A percentile compares a stretch with the other conserved stretches of the same genome.
These are phyloP conservation scores for Kalanchoe fedtschenkoi DNA, from an alignment of 164 flowering plant species.

Conservation along the genomic window DNA sequence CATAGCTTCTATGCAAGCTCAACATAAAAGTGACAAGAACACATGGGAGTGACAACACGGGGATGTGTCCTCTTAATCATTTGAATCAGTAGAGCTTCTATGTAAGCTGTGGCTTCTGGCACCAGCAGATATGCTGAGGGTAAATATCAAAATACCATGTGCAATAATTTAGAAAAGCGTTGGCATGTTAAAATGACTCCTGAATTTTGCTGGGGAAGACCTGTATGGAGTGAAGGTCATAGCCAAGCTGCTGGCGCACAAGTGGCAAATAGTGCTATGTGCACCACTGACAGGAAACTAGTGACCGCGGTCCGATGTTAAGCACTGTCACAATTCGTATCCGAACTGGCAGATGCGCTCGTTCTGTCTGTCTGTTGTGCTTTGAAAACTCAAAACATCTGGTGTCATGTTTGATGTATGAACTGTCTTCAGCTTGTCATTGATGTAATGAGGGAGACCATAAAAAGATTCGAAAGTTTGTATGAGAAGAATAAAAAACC, in stretches of 20 bases:
- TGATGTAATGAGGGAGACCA: too few relatives aligned
- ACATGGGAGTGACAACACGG: too few relatives aligned
- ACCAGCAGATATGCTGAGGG: conserved; percentile 4
- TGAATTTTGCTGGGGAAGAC: conserved; percentile 5
- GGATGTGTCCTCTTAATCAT: too few relatives aligned
- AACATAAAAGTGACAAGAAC: too few relatives aligned
- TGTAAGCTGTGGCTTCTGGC: conserved; percentile 7
- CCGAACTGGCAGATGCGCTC: not conserved
- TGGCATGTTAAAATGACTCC: not conserved
- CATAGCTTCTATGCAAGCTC: too few relatives aligned
- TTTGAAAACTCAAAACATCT: too few relatives aligned
- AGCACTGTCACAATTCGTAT: not conserved
- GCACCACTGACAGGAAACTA: conserved; percentile 1
- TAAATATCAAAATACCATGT: not conserved
- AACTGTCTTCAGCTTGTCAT: too few relatives aligned
- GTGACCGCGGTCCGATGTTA: conserved; percentile 7
- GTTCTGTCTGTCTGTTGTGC: not conserved
- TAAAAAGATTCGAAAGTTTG: too few relatives aligned
- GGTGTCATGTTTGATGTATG: too few relatives aligned
- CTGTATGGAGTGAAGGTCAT: conserved; percentile 9
- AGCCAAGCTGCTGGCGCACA: conserved; percentile 8
- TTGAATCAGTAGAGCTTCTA: too few relatives aligned
- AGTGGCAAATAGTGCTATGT: not conserved
- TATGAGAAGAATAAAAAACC: too few relatives aligned
- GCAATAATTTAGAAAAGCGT: not conserved